These are phyloP conservation scores for Naegleria fowleri DNA, from an alignment of 208 protist species.

Conservation along the genomic window DNA sequence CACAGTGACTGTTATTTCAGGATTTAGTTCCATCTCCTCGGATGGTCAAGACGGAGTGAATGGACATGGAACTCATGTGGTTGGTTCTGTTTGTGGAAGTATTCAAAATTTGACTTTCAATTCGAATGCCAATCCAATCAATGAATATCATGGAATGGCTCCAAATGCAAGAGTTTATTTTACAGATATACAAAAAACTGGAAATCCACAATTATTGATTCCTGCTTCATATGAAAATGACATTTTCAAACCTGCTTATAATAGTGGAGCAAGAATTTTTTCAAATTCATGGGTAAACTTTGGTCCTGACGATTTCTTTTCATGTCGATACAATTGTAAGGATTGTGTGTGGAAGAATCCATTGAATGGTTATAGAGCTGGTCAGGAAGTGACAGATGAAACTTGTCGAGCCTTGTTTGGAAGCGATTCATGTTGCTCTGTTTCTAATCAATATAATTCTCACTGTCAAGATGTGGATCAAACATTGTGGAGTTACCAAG, in stretches of 20 bases:
- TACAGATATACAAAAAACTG: not conserved
- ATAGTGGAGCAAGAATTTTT: not conserved
- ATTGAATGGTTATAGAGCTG: not conserved
- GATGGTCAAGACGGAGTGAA: not conserved
- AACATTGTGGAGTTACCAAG: not conserved
- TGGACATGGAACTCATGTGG: not conserved
- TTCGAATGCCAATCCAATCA: not conserved
- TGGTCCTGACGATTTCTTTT: not conserved
- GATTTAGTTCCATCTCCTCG: not conserved
- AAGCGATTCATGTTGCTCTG: not conserved
- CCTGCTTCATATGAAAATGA: not conserved
- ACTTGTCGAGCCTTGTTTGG: not conserved
- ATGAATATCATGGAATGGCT: not conserved
- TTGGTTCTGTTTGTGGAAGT: not conserved
- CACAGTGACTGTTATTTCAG: not conserved
- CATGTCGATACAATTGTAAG: not conserved
- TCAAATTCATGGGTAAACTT: not conserved
- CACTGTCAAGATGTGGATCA: not conserved
- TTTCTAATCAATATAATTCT: not conserved
- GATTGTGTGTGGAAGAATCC: not conserved
- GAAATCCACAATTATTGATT: not conserved
- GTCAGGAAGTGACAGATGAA: not conserved
- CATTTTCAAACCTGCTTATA: not conserved
- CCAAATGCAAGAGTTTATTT: not conserved
- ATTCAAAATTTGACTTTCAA: not conserved